phyloP scores from a whole-genome alignment of 2,329 filamentous ascomycete species.

The Microdochium nivale region DNA sequence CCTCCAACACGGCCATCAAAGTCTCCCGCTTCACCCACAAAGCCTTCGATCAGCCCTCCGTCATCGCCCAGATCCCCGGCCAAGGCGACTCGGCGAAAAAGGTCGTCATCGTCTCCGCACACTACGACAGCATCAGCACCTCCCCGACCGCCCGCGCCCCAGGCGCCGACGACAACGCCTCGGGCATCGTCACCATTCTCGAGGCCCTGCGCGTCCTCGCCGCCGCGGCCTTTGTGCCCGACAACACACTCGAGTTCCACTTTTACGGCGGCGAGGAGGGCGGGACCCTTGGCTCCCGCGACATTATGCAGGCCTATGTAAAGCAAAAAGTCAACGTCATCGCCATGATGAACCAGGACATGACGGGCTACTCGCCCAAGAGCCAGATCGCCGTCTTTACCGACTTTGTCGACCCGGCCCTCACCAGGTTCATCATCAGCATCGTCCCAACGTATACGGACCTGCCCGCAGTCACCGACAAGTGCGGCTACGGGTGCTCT shows the following conservation, averaged over 20 bases:
- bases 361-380: conserved; percentile 31
- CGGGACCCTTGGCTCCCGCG: conserved; percentile 65
- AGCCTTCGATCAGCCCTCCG: conserved; percentile 30
- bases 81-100: conserved; percentile 12
- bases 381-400: conserved; percentile 26
- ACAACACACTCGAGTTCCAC: conserved; percentile 76
- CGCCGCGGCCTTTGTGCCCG: conserved; percentile 43
- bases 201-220: conserved; percentile 41
- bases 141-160: background rate
- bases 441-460: conserved; percentile 19
- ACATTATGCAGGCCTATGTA: conserved; percentile 29
- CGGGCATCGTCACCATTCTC: conserved; percentile 29
- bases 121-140: conserved; percentile 29
- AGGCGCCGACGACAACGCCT: background rate
- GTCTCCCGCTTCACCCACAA: conserved; percentile 27
- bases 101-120: conserved; percentile 28
- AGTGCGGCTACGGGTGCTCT: conserved; percentile 28
- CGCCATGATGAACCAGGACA: conserved; percentile 35
- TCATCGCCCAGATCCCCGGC: conserved; percentile 34
- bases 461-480: conserved; percentile 31
- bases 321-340: conserved; percentile 22
- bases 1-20: conserved; percentile 26
- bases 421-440: conserved; percentile 27
- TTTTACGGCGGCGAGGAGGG: conserved; percentile 82
- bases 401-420: conserved; percentile 27